Conservation (phyloP, 352 stramenopile species). For the Salisapilia sapeloensis region DNA sequence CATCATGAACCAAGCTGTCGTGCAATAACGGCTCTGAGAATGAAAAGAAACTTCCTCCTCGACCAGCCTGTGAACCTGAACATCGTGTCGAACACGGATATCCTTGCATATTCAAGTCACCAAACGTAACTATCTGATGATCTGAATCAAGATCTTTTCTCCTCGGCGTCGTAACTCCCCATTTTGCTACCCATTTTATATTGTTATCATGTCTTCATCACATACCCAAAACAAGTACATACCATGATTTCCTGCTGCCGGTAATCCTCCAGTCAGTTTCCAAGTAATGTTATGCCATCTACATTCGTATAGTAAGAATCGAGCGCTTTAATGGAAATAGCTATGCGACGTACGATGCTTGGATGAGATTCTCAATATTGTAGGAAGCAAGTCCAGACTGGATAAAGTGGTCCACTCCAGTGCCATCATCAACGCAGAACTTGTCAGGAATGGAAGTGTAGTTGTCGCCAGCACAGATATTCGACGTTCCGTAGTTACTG, state of each 20-base stretch:
- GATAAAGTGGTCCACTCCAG: slow-evolving; percentile 12
- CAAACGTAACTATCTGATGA: slow-evolving; percentile 32
- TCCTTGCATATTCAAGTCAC: slow-evolving; percentile 68
- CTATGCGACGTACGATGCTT: slow-evolving; percentile 20
- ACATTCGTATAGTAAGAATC: too few relatives aligned
- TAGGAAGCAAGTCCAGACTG: slow-evolving; percentile 29
- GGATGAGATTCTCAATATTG: slow-evolving; percentile 67
- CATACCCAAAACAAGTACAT: slow-evolving; percentile 2
- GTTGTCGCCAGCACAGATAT: slow-evolving; percentile 49
- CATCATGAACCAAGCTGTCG: slow-evolving; percentile 14
- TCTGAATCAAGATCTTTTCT: slow-evolving; percentile 2
- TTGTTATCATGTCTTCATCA: too few relatives aligned
- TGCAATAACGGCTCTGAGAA: slow-evolving; percentile 24
- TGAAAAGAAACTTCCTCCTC: slow-evolving; percentile 54
- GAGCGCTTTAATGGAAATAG: not conserved
- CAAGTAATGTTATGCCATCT: slow-evolving; percentile 38
- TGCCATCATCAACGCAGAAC: slow-evolving; percentile 39
- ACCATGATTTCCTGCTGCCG: slow-evolving; percentile 46
- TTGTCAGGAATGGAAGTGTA: slow-evolving; percentile 16
- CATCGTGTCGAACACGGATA: slow-evolving; percentile 58
- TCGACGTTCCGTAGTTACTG: slow-evolving; percentile 44
- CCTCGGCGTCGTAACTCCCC: slow-evolving; percentile 39
- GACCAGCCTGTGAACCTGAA: slow-evolving; percentile 53
- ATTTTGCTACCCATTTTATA: slow-evolving; percentile 56
- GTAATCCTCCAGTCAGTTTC: slow-evolving; percentile 37